Evolutionary conservation across 116 monocot species (phyloP), one percentile per base, ranked within the genome.

Genomic region (Cymodocea nodosa): DNA sequence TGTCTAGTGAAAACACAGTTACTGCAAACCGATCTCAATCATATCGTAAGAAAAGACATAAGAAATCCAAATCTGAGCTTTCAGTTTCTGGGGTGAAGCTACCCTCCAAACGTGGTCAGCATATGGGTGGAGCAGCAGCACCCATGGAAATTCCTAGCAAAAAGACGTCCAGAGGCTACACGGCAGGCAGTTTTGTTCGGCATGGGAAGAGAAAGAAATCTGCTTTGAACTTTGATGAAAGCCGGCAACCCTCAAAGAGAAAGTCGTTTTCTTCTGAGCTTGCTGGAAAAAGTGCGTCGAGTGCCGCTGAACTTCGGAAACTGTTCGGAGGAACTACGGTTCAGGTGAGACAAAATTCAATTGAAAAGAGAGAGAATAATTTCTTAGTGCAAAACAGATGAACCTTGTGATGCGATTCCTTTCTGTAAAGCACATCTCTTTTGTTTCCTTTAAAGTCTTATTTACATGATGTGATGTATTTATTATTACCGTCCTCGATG

Each of bases 271-370:
- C 48, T 1, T 55, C 62, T 52, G 85, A 87, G 65, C 84, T 87
- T 62, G 87, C 80, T 62, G 52, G 75, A 7, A 87, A 84, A 54
- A 23, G 53, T 15, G 72, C 57, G 59, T 55, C 82, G 35, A 87
- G 67, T 40, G 58, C 69, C 48, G 62, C 58, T 17, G 82, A 87
- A 39, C 62, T 84, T 24, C 73, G 30, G 11, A 78, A 78, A 74
- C 73, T 90, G 23, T 78, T 90, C 56, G 74, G 74, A 35, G 64
- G 64, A 2, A 20, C 64, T 6, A 17, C 23, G 12, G 20, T 23
- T 18, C 39, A 50, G 50, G 23, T 22, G 13, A 50, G 15, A 18
- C 18, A 54, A 19, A 6, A 6, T 17, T 54, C n/a, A 54, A 19
- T 17, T 54, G 18, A 15, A n/a, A 54, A 54, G n/a, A n/a, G n/a